These are phyloP conservation scores for Hyaloscypha variabilis DNA, from an alignment of 495 filamentous ascomycete species.

Conservation along the genomic window DNA sequence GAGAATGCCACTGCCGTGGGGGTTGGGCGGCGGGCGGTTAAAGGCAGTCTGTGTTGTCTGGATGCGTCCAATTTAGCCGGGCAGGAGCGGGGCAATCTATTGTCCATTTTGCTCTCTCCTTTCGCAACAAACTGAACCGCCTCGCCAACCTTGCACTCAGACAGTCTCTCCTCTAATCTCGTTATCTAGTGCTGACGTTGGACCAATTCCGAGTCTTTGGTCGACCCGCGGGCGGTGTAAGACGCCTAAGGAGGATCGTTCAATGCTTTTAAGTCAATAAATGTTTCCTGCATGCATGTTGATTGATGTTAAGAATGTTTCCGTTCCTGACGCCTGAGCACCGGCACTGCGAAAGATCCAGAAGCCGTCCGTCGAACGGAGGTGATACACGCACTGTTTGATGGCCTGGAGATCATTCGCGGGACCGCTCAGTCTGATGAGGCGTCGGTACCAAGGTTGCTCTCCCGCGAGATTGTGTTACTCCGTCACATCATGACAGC, in stretches of 20 bases:
- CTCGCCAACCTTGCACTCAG: too few species aligned
- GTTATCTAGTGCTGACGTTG: neutral
- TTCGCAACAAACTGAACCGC: too few species aligned
- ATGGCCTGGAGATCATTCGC: neutral
- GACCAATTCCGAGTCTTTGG: neutral
- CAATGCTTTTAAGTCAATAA: neutral
- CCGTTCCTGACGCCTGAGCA: neutral
- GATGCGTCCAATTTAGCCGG: too few species aligned
- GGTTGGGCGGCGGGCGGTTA: neutral
- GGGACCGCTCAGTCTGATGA: neutral
- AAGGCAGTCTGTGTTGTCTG: too few species aligned
- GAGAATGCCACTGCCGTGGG: neutral
- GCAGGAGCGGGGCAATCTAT: too few species aligned
- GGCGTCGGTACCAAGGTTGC: neutral
- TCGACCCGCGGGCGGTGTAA: neutral
- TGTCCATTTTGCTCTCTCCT: too few species aligned
- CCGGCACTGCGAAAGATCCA: neutral
- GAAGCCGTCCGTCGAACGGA: neutral
- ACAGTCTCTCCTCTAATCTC: too few species aligned
- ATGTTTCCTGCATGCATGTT: neutral
- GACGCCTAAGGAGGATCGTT: neutral
- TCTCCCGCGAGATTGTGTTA: neutral
- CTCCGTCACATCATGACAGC: neutral
- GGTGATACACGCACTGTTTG: neutral
- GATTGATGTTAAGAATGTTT: neutral